Conservation (phyloP, 169 alveolate species). For the Plasmodium cynomolgi region DNA sequence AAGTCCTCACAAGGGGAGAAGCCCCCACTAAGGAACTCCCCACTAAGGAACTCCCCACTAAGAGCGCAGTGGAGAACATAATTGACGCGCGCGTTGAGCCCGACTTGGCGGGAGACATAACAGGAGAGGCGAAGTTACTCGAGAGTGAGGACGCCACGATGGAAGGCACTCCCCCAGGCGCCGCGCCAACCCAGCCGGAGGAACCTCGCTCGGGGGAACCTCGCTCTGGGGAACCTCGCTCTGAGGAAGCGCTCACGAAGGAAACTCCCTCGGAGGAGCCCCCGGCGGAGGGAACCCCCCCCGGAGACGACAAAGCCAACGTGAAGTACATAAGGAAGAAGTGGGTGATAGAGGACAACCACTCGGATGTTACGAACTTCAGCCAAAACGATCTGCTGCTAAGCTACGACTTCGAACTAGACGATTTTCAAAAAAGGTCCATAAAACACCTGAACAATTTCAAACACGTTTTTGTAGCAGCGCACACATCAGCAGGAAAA, state of each 20-base stretch:
- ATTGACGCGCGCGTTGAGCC: not conserved
- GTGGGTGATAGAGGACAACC: conserved; percentile 85
- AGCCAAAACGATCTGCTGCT: conserved; percentile 82
- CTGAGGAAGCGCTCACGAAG: no score
- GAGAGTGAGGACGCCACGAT: not conserved
- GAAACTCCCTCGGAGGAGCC: not conserved
- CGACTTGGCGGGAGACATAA: not conserved
- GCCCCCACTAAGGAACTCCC: no score
- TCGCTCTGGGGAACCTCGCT: not conserved
- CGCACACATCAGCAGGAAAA: conserved; percentile 99
- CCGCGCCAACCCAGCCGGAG: not conserved
- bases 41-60: not conserved
- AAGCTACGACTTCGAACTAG: conserved; percentile 95
- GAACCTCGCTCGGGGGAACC: not conserved
- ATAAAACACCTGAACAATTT: conserved; percentile 92
- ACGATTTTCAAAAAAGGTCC: conserved; percentile 97
- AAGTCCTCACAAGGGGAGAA: no score
- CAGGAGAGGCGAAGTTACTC: not conserved
- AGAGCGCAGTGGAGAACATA: not conserved
- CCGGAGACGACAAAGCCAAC: conserved; percentile 3
- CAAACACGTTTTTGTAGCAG: conserved; percentile 97
- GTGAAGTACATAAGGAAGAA: conserved; percentile 77
- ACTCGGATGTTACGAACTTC: conserved; percentile 54
- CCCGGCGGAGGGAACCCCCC: not conserved
- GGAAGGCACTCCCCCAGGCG: not conserved